A percentile compares a stretch with the other conserved stretches of the same genome.
Evolutionary conservation across 805 yeast genomes (phyloP).

Genomic region (Kazachstania martiniae): DNA sequence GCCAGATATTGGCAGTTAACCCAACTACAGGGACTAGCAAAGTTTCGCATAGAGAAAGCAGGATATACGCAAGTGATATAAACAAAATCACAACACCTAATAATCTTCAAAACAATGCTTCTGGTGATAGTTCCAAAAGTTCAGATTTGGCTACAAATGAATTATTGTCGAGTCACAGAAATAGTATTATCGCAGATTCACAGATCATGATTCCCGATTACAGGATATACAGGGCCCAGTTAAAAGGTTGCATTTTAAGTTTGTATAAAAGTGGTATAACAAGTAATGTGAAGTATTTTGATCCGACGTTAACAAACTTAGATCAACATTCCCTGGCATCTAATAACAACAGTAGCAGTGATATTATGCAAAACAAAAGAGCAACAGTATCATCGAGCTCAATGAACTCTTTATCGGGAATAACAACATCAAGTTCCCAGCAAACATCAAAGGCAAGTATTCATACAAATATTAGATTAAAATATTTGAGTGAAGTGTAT

Average conservation of each 20-base stretch:
- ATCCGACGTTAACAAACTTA: constrained; percentile 15
- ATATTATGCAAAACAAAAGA: neutral
- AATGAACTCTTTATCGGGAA: neutral
- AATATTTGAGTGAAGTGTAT: constrained; percentile 33
- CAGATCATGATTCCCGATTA: constrained; percentile 22
- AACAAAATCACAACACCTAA: neutral
- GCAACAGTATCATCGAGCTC: neutral
- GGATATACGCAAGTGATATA: constrained; percentile 10
- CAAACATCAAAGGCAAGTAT: neutral
- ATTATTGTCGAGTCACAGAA: constrained; percentile 1
- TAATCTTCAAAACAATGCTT: too few relatives aligned
- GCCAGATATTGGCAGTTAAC: constrained; percentile 8
- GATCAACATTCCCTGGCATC: too few relatives aligned
- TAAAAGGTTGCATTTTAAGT: constrained; percentile 56
- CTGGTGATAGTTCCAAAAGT: too few relatives aligned
- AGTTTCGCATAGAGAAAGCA: constrained; percentile 16
- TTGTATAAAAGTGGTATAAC: constrained; percentile 47
- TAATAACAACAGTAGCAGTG: constrained; percentile 1
- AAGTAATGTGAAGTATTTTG: constrained; percentile 35
- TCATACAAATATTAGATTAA: constrained; percentile 6
- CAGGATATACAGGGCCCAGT: constrained; percentile 48
- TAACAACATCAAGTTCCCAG: neutral
- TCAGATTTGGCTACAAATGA: neutral
- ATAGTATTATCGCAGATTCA: constrained; percentile 3
- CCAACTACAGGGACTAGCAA: constrained; percentile 1